These are phyloP conservation scores for Metschnikowia reukaufii DNA, from an alignment of 805 yeast genomes.

Conservation along the genomic window DNA sequence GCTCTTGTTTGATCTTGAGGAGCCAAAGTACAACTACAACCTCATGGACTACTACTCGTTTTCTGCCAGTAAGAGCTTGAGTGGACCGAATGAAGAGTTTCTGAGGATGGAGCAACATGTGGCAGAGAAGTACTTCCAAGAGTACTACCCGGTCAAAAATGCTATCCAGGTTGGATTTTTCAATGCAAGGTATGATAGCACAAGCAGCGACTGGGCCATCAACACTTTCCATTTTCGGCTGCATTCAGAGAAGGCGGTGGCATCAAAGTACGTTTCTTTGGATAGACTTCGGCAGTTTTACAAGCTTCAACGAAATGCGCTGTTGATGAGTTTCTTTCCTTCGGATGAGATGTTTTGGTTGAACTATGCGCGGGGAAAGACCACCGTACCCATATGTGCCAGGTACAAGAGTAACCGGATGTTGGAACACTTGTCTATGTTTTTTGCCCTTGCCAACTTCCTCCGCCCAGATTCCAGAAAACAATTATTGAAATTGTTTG, in stretches of 20 bases:
- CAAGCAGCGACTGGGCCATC: slow-evolving; percentile 34
- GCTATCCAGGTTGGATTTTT: slow-evolving; percentile 24
- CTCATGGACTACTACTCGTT: slow-evolving; percentile 40
- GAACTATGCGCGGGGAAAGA: slow-evolving; percentile 26
- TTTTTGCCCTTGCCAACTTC: slow-evolving; percentile 34
- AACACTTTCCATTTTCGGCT: slow-evolving; percentile 5
- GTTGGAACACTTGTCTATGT: slow-evolving; percentile 47
- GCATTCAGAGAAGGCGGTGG: background rate
- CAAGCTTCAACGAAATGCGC: slow-evolving; percentile 25
- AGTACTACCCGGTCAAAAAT: slow-evolving; percentile 22
- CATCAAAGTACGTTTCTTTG: slow-evolving; percentile 13
- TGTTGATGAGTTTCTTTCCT: slow-evolving; percentile 32
- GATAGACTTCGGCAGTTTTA: slow-evolving; percentile 12
- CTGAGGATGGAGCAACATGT: slow-evolving; percentile 26
- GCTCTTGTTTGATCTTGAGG: slow-evolving; percentile 39
- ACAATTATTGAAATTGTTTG: slow-evolving; percentile 11
- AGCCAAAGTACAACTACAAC: slow-evolving; percentile 33
- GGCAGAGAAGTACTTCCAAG: slow-evolving; percentile 22
- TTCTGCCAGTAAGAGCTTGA: slow-evolving; percentile 28
- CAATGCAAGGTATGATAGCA: slow-evolving; percentile 37
- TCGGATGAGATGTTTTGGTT: slow-evolving; percentile 21
- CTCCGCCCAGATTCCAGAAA: slow-evolving; percentile 27
- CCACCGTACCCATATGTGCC: slow-evolving; percentile 33
- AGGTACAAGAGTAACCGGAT: slow-evolving; percentile 50
- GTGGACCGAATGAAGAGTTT: slow-evolving; percentile 21